Percentiles rank a stretch among this genome's conserved stretches.
Conservation (phyloP, 768 basidiomycete species). For the Termitomyces sp. region DNA sequence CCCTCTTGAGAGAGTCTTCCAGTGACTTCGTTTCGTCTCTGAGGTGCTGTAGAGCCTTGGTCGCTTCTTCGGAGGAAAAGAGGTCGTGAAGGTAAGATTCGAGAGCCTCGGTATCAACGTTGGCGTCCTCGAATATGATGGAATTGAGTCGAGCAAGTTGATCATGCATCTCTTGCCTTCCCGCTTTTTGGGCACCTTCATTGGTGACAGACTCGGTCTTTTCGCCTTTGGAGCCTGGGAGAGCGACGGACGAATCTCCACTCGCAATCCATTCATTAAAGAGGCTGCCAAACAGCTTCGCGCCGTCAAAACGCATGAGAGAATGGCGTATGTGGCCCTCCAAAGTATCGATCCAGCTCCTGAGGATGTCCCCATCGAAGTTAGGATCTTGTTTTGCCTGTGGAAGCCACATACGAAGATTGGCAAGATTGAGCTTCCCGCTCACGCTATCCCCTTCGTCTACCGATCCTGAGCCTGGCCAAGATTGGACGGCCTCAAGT, state of each 20-base stretch:
- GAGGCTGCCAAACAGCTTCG: constrained; percentile 35
- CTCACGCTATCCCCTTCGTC: constrained; percentile 9
- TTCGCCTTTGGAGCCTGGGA: constrained; percentile 8
- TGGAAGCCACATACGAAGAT: constrained; percentile 31
- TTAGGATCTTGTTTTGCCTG: constrained; percentile 37
- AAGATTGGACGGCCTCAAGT: constrained; percentile 26
- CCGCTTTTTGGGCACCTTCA: constrained; percentile 24
- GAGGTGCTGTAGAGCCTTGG: constrained; percentile 23
- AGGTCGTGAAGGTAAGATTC: constrained; percentile 30
- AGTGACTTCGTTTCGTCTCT: constrained; percentile 24
- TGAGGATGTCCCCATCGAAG: constrained; percentile 29
- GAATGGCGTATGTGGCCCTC: constrained; percentile 34
- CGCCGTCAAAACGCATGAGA: constrained; percentile 33
- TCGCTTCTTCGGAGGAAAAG: constrained; percentile 28
- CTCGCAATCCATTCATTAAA: constrained; percentile 41
- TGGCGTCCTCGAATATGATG: constrained; percentile 34
- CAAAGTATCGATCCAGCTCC: constrained; percentile 32
- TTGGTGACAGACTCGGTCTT: constrained; percentile 2
- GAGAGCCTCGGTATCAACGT: constrained; percentile 27
- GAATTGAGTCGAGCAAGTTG: constrained; percentile 24
- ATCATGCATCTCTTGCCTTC: constrained; percentile 37
- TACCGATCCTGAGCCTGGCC: constrained; percentile 30
- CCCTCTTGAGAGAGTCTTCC: constrained; percentile 20
- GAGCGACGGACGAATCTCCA: constrained; percentile 31
- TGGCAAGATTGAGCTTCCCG: constrained; percentile 22